Evolutionary conservation across 805 yeast genomes (phyloP).

Genomic region (Yarrowia osloensis): DNA sequence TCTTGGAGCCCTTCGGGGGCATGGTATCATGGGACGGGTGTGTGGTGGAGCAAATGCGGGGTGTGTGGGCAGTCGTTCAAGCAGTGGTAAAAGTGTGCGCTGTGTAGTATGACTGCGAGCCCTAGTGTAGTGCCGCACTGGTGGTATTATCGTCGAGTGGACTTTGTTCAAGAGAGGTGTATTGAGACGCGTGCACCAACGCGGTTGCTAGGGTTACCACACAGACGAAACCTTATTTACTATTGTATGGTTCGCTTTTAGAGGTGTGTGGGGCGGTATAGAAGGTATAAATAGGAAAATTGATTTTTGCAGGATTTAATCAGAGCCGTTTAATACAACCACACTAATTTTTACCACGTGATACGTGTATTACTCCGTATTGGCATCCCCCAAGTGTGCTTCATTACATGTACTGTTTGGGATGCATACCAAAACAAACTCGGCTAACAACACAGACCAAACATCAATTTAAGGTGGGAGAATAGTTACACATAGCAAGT

Average conservation of each 20-base stretch:
- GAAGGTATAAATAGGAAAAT: too few relatives aligned
- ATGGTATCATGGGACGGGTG: constrained; percentile 16
- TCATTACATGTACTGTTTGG: neutral
- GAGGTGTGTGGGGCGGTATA: too few relatives aligned
- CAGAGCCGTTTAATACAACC: too few relatives aligned
- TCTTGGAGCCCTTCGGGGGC: constrained; percentile 28
- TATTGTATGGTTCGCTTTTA: too few relatives aligned
- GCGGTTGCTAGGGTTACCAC: constrained; percentile 28
- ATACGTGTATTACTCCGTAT: too few relatives aligned
- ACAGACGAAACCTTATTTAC: neutral
- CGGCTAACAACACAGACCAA: neutral
- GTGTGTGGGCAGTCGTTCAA: neutral
- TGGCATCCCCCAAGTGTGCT: too few relatives aligned
- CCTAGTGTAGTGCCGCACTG: neutral
- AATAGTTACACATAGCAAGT: neutral
- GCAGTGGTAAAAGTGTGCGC: neutral
- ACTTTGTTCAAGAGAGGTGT: neutral
- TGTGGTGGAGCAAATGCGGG: neutral
- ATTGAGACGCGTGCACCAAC: constrained; percentile 17
- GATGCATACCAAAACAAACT: constrained; percentile 2
- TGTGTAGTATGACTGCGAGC: neutral
- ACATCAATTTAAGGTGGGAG: neutral
- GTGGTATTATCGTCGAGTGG: neutral
- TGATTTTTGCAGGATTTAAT: too few relatives aligned
- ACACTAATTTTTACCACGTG: too few relatives aligned